Conservation (phyloP, 1,284 basidiomycete genomes). For the Heterobasidion irregulare region DNA sequence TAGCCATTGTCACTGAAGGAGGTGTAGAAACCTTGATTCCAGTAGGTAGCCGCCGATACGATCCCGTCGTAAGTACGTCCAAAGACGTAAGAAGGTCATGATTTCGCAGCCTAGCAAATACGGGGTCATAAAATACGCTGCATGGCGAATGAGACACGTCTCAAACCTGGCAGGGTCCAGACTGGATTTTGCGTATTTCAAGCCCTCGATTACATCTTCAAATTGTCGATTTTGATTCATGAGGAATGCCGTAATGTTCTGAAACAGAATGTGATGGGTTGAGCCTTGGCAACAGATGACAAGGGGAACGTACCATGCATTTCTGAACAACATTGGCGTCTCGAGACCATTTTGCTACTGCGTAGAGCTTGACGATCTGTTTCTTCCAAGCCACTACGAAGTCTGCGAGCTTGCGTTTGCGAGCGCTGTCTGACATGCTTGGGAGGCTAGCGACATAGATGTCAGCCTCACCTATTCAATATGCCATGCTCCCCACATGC, state of each 20-base stretch:
- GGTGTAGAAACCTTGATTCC: conserved; percentile 54
- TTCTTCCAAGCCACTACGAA: conserved; percentile 86
- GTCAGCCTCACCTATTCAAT: background rate
- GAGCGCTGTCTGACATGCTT: conserved; percentile 72
- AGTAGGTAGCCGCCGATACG: conserved; percentile 72
- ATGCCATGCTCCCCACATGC: no score
- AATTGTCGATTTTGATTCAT: conserved; percentile 81
- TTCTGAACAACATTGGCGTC: conserved; percentile 77
- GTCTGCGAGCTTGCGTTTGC: conserved; percentile 77
- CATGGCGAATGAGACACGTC: background rate
- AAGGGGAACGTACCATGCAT: conserved; percentile 56
- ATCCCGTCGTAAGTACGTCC: conserved; percentile 78
- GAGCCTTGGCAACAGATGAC: background rate
- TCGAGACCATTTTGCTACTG: conserved; percentile 75
- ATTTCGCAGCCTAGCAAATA: conserved; percentile 59
- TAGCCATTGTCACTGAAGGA: no score
- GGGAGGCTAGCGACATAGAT: conserved; percentile 49
- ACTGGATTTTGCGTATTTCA: conserved; percentile 59
- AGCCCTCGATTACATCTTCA: conserved; percentile 54
- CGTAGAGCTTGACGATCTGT: conserved; percentile 85
- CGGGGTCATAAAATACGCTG: background rate
- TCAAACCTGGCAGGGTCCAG: conserved; percentile 62
- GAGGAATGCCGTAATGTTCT: conserved; percentile 82
- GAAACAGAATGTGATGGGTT: conserved; percentile 4
- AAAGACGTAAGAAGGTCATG: conserved; percentile 87